Evolutionary conservation across 768 basidiomycete species (phyloP).

Genomic region (Mycena polygramma): DNA sequence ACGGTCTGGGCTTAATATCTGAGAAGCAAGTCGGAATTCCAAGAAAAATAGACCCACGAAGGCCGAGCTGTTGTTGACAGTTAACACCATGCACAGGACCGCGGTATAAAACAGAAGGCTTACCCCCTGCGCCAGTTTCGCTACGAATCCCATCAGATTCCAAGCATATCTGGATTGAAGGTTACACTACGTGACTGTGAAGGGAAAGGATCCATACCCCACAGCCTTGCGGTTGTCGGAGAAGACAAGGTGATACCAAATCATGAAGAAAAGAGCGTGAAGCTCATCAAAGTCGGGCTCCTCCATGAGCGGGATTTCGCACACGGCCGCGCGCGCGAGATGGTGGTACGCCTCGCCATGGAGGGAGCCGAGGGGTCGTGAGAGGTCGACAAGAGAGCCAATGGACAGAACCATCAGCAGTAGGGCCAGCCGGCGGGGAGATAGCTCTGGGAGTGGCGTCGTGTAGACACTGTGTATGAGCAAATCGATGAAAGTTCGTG

Average conservation of each 20-base stretch:
- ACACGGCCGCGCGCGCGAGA: slow-evolving; percentile 74
- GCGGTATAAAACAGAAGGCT: slow-evolving; percentile 43
- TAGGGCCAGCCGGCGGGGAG: slow-evolving; percentile 75
- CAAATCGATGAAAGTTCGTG: slow-evolving; percentile 78
- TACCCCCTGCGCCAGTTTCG: slow-evolving; percentile 80
- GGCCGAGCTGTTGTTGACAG: slow-evolving; percentile 27
- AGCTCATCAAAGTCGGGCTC: slow-evolving; percentile 82
- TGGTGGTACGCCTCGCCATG: slow-evolving; percentile 76
- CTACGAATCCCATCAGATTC: slow-evolving; percentile 82
- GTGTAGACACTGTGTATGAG: slow-evolving; percentile 77
- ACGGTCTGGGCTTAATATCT: slow-evolving; percentile 62
- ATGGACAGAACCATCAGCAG: slow-evolving; percentile 81
- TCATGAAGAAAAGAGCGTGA: slow-evolving; percentile 79
- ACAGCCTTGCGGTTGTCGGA: slow-evolving; percentile 81
- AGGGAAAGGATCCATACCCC: slow-evolving; percentile 37
- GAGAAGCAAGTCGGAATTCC: slow-evolving; percentile 24
- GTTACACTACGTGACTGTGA: neutral
- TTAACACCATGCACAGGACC: slow-evolving; percentile 19
- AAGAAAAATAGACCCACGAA: slow-evolving; percentile 28
- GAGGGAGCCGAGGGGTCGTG: slow-evolving; percentile 65
- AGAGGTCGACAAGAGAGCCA: slow-evolving; percentile 76
- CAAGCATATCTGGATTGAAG: slow-evolving; percentile 65
- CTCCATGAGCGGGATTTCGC: slow-evolving; percentile 81
- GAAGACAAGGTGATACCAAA: slow-evolving; percentile 81
- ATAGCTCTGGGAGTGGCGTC: slow-evolving; percentile 68